Conservation (phyloP, 108 stramenopile genomes). For the Skeletonema costatum region DNA sequence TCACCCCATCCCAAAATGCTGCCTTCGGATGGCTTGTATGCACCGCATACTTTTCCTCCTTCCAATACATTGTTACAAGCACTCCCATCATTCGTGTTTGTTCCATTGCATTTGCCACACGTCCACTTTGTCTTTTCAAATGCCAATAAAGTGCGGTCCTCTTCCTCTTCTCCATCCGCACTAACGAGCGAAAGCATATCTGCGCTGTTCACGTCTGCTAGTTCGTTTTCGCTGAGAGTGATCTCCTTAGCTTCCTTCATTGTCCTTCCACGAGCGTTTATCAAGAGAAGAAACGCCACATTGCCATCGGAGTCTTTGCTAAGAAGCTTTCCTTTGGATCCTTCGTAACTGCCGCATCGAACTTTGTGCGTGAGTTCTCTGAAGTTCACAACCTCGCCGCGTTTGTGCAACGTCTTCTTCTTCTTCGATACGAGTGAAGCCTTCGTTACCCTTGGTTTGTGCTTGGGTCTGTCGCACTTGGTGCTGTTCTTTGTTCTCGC, state of each 20-base stretch:
- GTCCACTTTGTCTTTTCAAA: not conserved
- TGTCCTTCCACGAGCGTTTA: not conserved
- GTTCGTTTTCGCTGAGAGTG: not conserved
- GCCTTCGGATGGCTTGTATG: not conserved
- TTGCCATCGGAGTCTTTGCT: not conserved
- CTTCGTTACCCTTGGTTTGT: not conserved
- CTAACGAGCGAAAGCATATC: not conserved
- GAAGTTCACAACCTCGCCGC: not conserved
- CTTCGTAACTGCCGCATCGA: not conserved
- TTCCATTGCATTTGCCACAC: not conserved
- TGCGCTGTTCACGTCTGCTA: not conserved
- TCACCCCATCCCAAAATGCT: not conserved
- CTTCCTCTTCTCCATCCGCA: not conserved
- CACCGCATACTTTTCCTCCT: not conserved
- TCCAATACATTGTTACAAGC: not conserved
- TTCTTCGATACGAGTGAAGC: not conserved
- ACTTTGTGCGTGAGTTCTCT: not conserved
- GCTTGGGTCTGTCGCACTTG: not conserved
- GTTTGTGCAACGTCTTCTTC: not conserved
- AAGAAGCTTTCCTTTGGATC: not conserved
- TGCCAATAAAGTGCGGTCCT: not conserved
- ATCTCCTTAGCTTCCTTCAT: not conserved
- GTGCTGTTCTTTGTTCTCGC: not conserved
- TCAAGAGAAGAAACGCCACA: not conserved
- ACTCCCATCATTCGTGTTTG: not conserved